Evolutionary conservation across 2,329 filamentous ascomycete genomes (phyloP), one percentile per base, ranked within the genome.

Genomic region (Apiospora rasikravindrae): DNA sequence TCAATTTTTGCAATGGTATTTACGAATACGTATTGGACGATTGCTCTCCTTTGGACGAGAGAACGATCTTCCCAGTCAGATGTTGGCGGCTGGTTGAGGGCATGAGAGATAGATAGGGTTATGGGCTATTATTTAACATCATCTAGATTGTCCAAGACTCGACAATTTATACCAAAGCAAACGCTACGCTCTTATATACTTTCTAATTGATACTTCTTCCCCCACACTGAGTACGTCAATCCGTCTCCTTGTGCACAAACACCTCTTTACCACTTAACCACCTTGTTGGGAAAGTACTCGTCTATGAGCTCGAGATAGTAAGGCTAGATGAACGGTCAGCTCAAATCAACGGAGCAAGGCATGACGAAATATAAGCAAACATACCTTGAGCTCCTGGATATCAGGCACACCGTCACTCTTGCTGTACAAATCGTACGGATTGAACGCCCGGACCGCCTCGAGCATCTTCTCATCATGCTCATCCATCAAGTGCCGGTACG

Each of bases 401-500:
- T 89, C 91, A 1, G 94, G 94, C 29, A 94, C 87, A 33, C 90
- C 93, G 78, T 97, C 94, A 77, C 91, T 95, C 90, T 97, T 97
- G 85, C 93, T 96, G 85, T 97, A 97, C 70, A 97, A 80, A 80
- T 97, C 95, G 78, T 97, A 98, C 0, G 94, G 94, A 81, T 97
- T 97, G 83, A 98, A 97, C 0, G 93, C 94, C 82, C 90, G 88
- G 69, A 97, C 94, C 11, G 94, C 94, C 79, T 90, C 89, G 77
- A 97, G 84, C 91, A 97, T 95, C 77, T 88, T 87, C 81, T 92
- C 84, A 77, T 98, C 95, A 80, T 95, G 92, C 73, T 92, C 90
- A 81, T 92, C 88, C 94, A 97, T 97, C 82, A 97, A 88, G 83
- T 94, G 90, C 73, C 83, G 83, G 84, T 98, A 98, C 8, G 93